phyloP scores from a whole-genome alignment of 768 basidiomycete genomes.

The Tylopilus sp. region DNA sequence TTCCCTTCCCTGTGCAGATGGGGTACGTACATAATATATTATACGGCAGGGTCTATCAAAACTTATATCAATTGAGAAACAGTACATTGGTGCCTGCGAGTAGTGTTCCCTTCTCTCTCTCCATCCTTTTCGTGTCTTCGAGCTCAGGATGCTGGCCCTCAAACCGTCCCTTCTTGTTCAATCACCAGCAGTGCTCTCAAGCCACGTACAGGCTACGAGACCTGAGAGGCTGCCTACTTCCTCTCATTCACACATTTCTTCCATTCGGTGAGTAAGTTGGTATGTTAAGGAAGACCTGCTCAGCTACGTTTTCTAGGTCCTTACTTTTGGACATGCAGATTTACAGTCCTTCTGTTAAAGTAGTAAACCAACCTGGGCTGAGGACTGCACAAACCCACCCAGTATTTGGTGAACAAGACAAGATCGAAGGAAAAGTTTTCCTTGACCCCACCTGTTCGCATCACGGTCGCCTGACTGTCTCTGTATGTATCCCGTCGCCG shows the following conservation, averaged over 20 bases:
- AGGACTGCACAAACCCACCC: conserved; percentile 32
- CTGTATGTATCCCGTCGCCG: conserved; percentile 35
- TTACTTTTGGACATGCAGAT: conserved; percentile 58
- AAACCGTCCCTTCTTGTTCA: conserved; percentile 20
- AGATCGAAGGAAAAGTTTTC: conserved; percentile 55
- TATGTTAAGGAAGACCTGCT: conserved; percentile 1
- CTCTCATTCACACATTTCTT: conserved; percentile 44
- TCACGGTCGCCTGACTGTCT: conserved; percentile 55
- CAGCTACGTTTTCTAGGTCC: conserved; percentile 35
- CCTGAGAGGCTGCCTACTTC: conserved; percentile 13
- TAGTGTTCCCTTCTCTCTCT: background rate
- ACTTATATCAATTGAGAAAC: conserved; percentile 17
- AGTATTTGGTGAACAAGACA: conserved; percentile 60
- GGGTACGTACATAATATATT: conserved; percentile 6
- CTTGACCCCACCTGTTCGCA: conserved; percentile 51
- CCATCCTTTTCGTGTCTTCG: background rate
- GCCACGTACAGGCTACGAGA: conserved; percentile 31
- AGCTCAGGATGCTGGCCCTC: conserved; percentile 16
- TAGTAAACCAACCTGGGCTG: conserved; percentile 31
- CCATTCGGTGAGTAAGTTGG: conserved; percentile 41
- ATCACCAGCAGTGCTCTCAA: conserved; percentile 25
- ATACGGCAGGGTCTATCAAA: conserved; percentile 22
- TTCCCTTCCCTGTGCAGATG: conserved; percentile 15
- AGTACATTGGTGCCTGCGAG: background rate
- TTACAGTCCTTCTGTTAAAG: conserved; percentile 58